phyloP scores from a whole-genome alignment of 768 basidiomycete species.

The Amyloporia xantha region DNA sequence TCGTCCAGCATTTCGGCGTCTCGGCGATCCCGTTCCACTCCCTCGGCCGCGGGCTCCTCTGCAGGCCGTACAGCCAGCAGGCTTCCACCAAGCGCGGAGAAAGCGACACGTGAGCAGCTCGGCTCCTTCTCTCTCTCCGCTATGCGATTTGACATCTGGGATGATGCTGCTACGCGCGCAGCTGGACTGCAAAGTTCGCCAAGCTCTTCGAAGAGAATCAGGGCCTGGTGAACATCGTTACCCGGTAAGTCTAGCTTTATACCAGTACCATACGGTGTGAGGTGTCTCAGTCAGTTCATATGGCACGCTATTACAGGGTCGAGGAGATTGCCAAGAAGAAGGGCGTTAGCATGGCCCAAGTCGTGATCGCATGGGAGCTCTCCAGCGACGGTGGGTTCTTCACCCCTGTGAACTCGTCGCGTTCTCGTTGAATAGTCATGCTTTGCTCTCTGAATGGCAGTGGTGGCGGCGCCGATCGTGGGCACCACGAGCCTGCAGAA shows the following conservation, averaged over 20 bases:
- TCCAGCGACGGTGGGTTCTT: constrained; percentile 6
- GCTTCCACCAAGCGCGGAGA: constrained; percentile 16
- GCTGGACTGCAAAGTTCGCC: too few species aligned
- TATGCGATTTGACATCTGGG: not conserved
- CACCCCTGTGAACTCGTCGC: not conserved
- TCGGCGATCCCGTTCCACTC: constrained; percentile 35
- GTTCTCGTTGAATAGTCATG: not conserved
- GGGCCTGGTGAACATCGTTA: not conserved
- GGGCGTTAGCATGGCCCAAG: constrained; percentile 29
- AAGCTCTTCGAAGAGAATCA: not conserved
- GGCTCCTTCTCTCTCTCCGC: not conserved
- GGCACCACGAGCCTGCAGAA: constrained; percentile 31
- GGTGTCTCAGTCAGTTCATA: too few species aligned
- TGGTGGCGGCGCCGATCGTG: constrained; percentile 16
- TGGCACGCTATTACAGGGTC: constrained; percentile 15
- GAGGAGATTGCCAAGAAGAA: constrained; percentile 35
- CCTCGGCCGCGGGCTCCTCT: constrained; percentile 27
- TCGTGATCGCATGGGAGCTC: constrained; percentile 20
- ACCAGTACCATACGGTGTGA: too few species aligned
- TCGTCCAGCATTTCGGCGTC: constrained; percentile 19
- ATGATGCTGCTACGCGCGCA: not conserved
- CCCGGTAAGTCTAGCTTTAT: too few species aligned
- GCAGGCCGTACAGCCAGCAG: constrained; percentile 17
- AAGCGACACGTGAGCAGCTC: constrained; percentile 15
- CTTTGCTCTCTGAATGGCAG: not conserved